Base-by-base conservation (phyloP, 2,329 filamentous ascomycete species). In the Ophiostoma triangulosporum region DNA sequence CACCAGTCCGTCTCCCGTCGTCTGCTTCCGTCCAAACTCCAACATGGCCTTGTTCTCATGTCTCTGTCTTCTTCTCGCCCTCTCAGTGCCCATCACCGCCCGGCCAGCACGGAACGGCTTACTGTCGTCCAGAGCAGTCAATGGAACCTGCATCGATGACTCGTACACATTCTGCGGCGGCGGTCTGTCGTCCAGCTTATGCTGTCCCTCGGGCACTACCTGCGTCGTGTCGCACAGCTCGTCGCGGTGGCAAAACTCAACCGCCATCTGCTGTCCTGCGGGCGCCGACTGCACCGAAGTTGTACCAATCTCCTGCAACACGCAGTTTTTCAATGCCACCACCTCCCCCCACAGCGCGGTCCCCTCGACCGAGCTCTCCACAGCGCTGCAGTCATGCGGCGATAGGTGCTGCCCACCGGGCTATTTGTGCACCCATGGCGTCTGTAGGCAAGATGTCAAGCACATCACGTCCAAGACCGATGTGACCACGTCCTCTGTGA, bases 381-480 rank as follows among this genome's bases (percentile, higher is more conserved):
- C 24, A 2, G 9, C 48, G 1, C 52, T 60, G 27, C 45, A 54
- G 3, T 35, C 36, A 1, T 62, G 60, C 51, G 54, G 53, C 9
- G 20, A 9, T 7, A 14, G 6, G 22, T 62, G 60, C 48, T 62
- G 60, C 35, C 60, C 60, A 2, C 58, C 59, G 9, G 60, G 60
- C 43, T 46, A 17, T 15, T 6, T 5, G 8, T 46, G 43, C 43
- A 8, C 4, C 14, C 14, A 36, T 6, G 8, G 8, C 35, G 8
- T 17, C 1, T 36, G 35, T n/a, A 8, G 3, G 35, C 35, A 36
- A 15, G 3, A n/a, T n/a, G n/a, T n/a, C n/a, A n/a, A n/a, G n/a
- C n/a, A n/a, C n/a, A n/a, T n/a, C n/a, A n/a, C n/a, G 35, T 17
- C 35, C 35, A 17, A 17, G 35, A 15, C n/a, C 7, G 29, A 20